Evolutionary conservation across 192 early-diverging fungal genomes (phyloP).

Genomic region (Coemansia nantahalensis): DNA sequence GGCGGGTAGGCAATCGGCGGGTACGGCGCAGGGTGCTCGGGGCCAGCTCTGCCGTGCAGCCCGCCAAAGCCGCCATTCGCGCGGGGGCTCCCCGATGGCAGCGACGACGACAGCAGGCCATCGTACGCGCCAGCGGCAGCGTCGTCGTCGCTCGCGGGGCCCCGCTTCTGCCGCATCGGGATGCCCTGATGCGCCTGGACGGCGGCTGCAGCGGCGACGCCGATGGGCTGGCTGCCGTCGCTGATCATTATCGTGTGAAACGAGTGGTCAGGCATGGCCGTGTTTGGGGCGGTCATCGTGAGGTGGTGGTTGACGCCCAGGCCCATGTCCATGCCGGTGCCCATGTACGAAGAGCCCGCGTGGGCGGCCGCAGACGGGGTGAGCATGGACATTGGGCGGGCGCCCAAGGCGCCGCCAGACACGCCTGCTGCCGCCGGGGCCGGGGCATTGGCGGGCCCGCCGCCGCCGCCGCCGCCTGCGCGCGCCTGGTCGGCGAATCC

Average conservation of each 20-base stretch:
- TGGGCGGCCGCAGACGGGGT: background rate
- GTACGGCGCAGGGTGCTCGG: slow-evolving; percentile 4
- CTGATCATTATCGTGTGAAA: slow-evolving; percentile 51
- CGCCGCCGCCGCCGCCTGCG: background rate
- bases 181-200: slow-evolving; percentile 8
- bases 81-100: slow-evolving; percentile 30
- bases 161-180: slow-evolving; percentile 19
- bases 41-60: slow-evolving; percentile 1
- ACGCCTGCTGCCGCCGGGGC: slow-evolving; percentile 11
- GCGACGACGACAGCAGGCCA: slow-evolving; percentile 25
- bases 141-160: slow-evolving; percentile 10
- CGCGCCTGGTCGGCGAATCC: slow-evolving; percentile 24
- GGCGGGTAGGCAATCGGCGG: slow-evolving; percentile 21
- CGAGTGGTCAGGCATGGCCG: slow-evolving; percentile 38
- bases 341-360: slow-evolving; percentile 5
- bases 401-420: slow-evolving; percentile 9
- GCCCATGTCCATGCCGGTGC: background rate
- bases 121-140: slow-evolving; percentile 9
- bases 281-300: slow-evolving; percentile 23
- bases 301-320: slow-evolving; percentile 1
- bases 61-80: slow-evolving; percentile 10
- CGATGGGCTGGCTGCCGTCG: slow-evolving; percentile 26
- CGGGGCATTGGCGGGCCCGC: slow-evolving; percentile 1
- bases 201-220: slow-evolving; percentile 2
- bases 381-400: slow-evolving; percentile 28